phyloP scores from a whole-genome alignment of 176 grass and related monocot species.

The Triticum monococcum region DNA sequence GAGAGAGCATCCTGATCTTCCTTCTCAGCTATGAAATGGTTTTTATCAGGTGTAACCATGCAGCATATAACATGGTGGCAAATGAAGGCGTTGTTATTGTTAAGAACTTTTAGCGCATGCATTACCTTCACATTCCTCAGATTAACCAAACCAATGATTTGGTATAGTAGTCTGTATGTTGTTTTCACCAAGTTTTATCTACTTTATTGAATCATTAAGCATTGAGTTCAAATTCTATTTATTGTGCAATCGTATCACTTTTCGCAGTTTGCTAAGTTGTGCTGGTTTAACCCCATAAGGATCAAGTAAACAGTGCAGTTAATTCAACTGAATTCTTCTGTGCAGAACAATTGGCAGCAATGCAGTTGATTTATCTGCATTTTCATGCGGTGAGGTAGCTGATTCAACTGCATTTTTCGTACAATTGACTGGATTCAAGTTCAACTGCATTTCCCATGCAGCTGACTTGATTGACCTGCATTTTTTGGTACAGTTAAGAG shows the following conservation, averaged over 20 bases:
- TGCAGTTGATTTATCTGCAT: too few relatives aligned
- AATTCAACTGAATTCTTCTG: too few relatives aligned
- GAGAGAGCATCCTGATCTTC: conserved; percentile 30
- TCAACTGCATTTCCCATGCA: too few relatives aligned
- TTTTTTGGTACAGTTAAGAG: too few relatives aligned
- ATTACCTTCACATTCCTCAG: background rate
- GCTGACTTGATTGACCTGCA: too few relatives aligned
- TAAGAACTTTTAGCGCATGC: conserved; percentile 27
- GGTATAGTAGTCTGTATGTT: background rate
- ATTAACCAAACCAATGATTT: conserved; percentile 56
- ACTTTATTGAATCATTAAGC: background rate
- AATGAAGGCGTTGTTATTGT: conserved; percentile 40
- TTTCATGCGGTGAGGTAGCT: too few relatives aligned
- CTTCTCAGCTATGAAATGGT: background rate
- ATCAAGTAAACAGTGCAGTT: too few relatives aligned
- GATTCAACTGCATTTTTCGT: too few relatives aligned
- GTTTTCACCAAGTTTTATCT: background rate
- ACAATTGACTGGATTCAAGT: too few relatives aligned
- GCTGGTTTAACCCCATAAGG: too few relatives aligned
- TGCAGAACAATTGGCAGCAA: too few relatives aligned
- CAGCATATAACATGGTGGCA: background rate
- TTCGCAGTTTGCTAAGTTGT: too few relatives aligned
- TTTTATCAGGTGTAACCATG: conserved; percentile 31
- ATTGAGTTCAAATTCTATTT: background rate
- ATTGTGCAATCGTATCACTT: background rate